Conservation (phyloP, 2,329 filamentous ascomycete genomes). For the Dactylonectria estremocensis region DNA sequence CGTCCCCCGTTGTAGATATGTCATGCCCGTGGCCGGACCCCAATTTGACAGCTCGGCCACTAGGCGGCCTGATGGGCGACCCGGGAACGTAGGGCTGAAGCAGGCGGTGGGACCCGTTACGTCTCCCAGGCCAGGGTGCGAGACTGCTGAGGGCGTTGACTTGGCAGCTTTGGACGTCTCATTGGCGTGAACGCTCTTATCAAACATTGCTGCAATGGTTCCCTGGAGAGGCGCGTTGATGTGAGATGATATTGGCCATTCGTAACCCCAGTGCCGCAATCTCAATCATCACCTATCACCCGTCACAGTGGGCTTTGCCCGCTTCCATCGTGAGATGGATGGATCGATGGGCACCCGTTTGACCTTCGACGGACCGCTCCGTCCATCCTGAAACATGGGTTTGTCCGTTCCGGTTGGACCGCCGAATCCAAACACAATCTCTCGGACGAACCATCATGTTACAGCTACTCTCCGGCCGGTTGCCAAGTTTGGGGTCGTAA, state of each 20-base stretch:
- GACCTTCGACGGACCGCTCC: constrained; percentile 29
- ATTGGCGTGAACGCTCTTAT: constrained; percentile 12
- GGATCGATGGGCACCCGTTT: constrained; percentile 11
- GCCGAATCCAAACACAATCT: constrained; percentile 3
- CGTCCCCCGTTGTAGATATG: background rate
- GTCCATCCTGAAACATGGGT: constrained; percentile 21
- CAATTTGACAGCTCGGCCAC: constrained; percentile 18
- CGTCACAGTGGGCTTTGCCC: background rate
- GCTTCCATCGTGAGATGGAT: constrained; percentile 13
- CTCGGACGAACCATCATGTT: constrained; percentile 11
- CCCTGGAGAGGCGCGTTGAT: constrained; percentile 5
- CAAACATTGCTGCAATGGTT: constrained; percentile 13
- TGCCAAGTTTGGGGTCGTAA: background rate
- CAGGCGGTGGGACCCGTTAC: constrained; percentile 25
- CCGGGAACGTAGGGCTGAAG: constrained; percentile 33
- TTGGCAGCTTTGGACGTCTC: background rate
- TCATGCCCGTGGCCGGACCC: constrained; percentile 9
- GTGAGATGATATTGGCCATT: constrained; percentile 24
- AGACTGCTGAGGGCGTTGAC: constrained; percentile 8
- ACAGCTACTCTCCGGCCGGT: background rate
- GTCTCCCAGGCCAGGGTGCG: constrained; percentile 6
- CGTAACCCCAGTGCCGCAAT: constrained; percentile 25
- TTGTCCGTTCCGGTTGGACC: constrained; percentile 13
- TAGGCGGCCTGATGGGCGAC: constrained; percentile 23
- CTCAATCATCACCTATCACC: constrained; percentile 26